Conservation (phyloP, 2,329 filamentous ascomycete species). For the Fusarium sp. region DNA sequence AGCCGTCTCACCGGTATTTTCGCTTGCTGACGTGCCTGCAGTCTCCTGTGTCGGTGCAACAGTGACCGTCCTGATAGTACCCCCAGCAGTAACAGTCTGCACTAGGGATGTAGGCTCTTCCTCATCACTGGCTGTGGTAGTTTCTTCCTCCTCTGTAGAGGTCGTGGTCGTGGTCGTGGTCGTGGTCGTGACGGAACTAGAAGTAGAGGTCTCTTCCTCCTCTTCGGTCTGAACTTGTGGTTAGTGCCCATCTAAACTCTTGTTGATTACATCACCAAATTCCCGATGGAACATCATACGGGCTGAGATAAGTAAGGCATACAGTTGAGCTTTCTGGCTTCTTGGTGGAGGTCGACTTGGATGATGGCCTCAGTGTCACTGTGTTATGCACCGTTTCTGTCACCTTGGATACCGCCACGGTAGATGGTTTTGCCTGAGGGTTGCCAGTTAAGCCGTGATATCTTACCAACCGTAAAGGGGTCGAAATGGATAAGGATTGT, state of each 20-base stretch:
- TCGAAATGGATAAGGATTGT: constrained; percentile 22
- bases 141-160: constrained; percentile 31
- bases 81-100: constrained; percentile 64
- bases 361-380: constrained; percentile 39
- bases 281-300: constrained; percentile 25
- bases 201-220: constrained; percentile 27
- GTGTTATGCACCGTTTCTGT: constrained; percentile 51
- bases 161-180: constrained; percentile 34
- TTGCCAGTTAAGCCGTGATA: constrained; percentile 43
- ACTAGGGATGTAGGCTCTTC: constrained; percentile 46
- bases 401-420: constrained; percentile 44
- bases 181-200: constrained; percentile 24
- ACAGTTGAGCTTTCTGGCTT: constrained; percentile 50
- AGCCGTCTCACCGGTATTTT: constrained; percentile 22
- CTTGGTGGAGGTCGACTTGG: constrained; percentile 37
- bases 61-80: constrained; percentile 64
- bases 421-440: constrained; percentile 43
- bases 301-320: constrained; percentile 46
- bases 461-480: constrained; percentile 37
- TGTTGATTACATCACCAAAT: constrained; percentile 34
- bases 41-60: constrained; percentile 55
- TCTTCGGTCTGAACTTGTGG: constrained; percentile 23
- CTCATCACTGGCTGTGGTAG: constrained; percentile 35
- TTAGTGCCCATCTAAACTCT: constrained; percentile 27
- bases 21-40: constrained; percentile 30